Base-by-base conservation (phyloP, 129 eudicot species). In the Logfia minima region DNA sequence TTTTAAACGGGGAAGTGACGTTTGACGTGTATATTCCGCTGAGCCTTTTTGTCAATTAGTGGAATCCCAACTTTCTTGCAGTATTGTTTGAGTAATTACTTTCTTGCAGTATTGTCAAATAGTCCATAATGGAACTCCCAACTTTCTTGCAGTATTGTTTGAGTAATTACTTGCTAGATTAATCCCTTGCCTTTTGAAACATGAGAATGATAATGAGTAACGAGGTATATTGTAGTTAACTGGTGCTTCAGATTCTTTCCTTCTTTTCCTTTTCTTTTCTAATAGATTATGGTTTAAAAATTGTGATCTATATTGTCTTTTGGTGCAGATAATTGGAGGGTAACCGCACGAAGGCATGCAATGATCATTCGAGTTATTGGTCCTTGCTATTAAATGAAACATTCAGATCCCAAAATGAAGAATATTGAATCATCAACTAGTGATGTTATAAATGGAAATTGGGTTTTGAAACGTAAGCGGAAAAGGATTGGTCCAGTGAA, bases 401-500 rank as follows among this genome's bases (percentile, higher is more conserved):
- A 31, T 18, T n/a, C 23, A 43, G 80, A 85, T 81, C 59, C 75
- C 48, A 69, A 69, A 43, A 92, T 92, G 98, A 90, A 86, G 82
- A 92, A 91, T 55, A 89, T 76, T 32, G 87, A 77, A 75, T 66
- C 83, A 63, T 79, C 77, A 77, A 78, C 81, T 29, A 82, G 88
- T 74, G 81, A 73, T 41, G 84, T 89, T 74, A 77, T 94, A 61
- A 87, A 83, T 70, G 81, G 92, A 80, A 84, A 91, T 73, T 94
- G 98, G 98, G 86, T 86, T 32, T 72, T 89, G 77, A 94, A 94
- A 78, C 90, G 97, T 28, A 94, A 91, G 75, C 85, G 96, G 37
- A 76, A 90, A 85, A 89, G 83, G 76, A 78, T 73, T 75, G 86
- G 92, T 70, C 71, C 84, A 45, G 90, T 81, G 68, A 81, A 78